phyloP scores from a whole-genome alignment of 106 monocot genomes.

The Amphibolis antarctica region DNA sequence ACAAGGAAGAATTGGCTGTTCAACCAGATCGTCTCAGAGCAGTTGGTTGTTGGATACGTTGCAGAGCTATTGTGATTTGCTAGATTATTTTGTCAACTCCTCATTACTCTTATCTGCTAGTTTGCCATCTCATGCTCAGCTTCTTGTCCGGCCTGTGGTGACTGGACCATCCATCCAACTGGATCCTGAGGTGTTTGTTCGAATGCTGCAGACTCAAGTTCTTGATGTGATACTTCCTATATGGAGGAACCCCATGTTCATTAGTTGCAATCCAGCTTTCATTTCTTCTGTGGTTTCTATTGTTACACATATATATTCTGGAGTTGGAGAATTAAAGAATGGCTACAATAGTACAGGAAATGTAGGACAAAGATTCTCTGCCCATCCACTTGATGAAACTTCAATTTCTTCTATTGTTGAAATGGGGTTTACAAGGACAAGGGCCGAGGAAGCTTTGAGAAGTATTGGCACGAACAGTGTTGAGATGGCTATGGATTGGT shows the following conservation, averaged over 20 bases:
- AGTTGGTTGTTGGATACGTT: conserved; percentile 65
- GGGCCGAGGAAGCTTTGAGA: conserved; percentile 71
- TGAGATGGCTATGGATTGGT: conserved; percentile 80
- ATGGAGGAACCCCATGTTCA: conserved; percentile 56
- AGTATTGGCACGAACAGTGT: conserved; percentile 62
- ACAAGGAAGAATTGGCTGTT: conserved; percentile 22
- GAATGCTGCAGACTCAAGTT: conserved; percentile 65
- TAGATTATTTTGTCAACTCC: conserved; percentile 51
- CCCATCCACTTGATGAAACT: conserved; percentile 51
- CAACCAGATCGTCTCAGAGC: conserved; percentile 30
- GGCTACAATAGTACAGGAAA: conserved; percentile 21
- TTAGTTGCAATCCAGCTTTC: conserved; percentile 32
- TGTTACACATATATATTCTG: conserved; percentile 49
- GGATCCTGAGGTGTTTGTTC: conserved; percentile 57
- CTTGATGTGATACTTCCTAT: conserved; percentile 62
- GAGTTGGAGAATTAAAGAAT: conserved; percentile 38
- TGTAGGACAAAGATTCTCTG: conserved; percentile 17
- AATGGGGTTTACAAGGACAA: conserved; percentile 62
- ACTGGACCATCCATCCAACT: conserved; percentile 48
- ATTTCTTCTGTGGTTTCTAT: conserved; percentile 42
- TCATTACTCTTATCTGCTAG: conserved; percentile 44
- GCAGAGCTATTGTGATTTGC: conserved; percentile 47
- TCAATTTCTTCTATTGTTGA: conserved; percentile 61
- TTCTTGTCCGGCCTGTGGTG: conserved; percentile 58
- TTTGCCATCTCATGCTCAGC: conserved; percentile 38